Conservation (phyloP, 768 basidiomycete species). For the Termitomyces sp. region DNA sequence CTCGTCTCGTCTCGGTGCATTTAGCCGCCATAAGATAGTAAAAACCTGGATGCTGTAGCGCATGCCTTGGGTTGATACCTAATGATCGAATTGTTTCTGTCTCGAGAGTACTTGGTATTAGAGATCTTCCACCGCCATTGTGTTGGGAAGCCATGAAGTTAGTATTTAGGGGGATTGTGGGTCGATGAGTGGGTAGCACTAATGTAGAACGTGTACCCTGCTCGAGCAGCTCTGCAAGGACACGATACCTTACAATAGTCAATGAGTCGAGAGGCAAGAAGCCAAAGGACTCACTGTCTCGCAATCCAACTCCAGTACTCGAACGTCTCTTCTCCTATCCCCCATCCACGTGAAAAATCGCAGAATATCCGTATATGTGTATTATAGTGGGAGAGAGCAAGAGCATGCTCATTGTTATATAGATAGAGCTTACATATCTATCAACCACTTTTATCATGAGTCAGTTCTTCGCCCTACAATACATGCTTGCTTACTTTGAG, state of each 20-base stretch:
- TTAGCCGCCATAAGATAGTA: slow-evolving; percentile 89
- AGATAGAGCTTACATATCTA: slow-evolving; percentile 90
- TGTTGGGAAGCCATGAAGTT: slow-evolving; percentile 13
- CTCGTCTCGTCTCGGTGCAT: slow-evolving; percentile 75
- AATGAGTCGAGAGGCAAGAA: not conserved
- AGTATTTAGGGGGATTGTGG: slow-evolving; percentile 29
- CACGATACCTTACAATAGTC: slow-evolving; percentile 60
- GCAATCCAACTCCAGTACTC: slow-evolving; percentile 99
- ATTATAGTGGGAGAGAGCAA: slow-evolving; percentile 80
- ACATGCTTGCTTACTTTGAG: slow-evolving; percentile 60
- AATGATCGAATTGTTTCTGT: slow-evolving; percentile 57
- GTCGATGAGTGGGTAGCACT: slow-evolving; percentile 56
- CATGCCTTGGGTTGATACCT: slow-evolving; percentile 76
- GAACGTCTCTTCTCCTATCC: slow-evolving; percentile 93
- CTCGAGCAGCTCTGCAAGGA: slow-evolving; percentile 89
- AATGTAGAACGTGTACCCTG: slow-evolving; percentile 68
- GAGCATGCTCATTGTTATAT: slow-evolving; percentile 83
- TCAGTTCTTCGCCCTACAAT: not conserved
- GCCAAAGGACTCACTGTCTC: slow-evolving; percentile 64
- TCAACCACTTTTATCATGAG: not conserved
- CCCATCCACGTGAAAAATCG: slow-evolving; percentile 88
- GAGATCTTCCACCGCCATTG: slow-evolving; percentile 9
- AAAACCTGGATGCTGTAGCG: slow-evolving; percentile 88
- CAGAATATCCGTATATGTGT: slow-evolving; percentile 83
- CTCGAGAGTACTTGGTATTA: slow-evolving; percentile 32